Evolutionary conservation across 805 yeast species (phyloP).

Genomic region (Lipomyces chichibuensis): DNA sequence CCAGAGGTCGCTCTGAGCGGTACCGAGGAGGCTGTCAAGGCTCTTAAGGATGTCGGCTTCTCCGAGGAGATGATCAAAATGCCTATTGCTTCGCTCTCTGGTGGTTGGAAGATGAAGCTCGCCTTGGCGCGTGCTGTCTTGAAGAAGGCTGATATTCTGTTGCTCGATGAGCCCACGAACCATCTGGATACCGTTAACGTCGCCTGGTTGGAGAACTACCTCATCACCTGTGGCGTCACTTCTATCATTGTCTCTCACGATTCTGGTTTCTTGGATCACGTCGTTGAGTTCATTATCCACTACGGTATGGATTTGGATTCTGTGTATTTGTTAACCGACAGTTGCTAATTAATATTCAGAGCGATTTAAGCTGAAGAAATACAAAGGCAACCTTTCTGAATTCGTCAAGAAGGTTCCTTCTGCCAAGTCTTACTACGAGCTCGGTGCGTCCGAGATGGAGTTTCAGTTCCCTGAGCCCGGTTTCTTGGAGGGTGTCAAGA

Average conservation of each 20-base stretch:
- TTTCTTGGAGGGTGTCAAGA: conserved; percentile 99
- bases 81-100: conserved; percentile 97
- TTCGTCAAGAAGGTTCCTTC: conserved; percentile 98
- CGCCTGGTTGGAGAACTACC: conserved; percentile 99
- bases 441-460: conserved; percentile 96
- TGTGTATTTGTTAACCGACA: not conserved
- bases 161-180: conserved; percentile 99
- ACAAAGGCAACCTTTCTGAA: conserved; percentile 99
- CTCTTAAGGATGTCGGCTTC: conserved; percentile 90
- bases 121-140: conserved; percentile 99
- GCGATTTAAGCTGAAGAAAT: conserved; percentile 99
- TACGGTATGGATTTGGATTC: conserved; percentile 54
- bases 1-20: conserved; percentile 66
- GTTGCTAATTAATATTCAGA: conserved; percentile 40
- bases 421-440: conserved; percentile 97
- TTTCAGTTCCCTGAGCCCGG: conserved; percentile 99
- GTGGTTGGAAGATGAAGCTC: conserved; percentile 99
- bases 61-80: conserved; percentile 86
- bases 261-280: conserved; percentile 98
- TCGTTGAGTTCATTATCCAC: conserved; percentile 97
- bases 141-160: conserved; percentile 95
- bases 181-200: conserved; percentile 99
- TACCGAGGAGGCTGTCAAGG: conserved; percentile 71
- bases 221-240: conserved; percentile 97
- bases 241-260: conserved; percentile 99